These are phyloP conservation scores for Furcasterigmium furcatum DNA, from an alignment of 2,329 filamentous ascomycete genomes.

Conservation along the genomic window DNA sequence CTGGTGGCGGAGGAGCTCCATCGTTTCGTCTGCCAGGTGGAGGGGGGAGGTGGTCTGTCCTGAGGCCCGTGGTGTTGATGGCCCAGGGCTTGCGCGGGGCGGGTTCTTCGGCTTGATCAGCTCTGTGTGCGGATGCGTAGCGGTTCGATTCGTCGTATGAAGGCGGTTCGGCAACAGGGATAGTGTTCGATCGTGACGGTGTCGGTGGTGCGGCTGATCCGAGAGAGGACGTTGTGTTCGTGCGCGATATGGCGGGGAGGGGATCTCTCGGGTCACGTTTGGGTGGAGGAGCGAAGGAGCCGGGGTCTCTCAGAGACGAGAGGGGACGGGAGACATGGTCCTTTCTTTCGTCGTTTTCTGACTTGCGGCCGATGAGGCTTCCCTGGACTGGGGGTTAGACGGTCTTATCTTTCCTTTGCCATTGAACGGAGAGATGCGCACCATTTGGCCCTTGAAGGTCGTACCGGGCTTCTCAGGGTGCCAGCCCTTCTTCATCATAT, in stretches of 20 bases:
- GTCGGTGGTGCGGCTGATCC: constrained; percentile 18
- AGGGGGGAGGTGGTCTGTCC: constrained; percentile 65
- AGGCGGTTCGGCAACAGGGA: constrained; percentile 5
- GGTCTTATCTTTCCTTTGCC: not conserved
- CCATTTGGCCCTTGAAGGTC: constrained; percentile 40
- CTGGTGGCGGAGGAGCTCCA: constrained; percentile 25
- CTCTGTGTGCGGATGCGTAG: not conserved
- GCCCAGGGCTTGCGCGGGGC: constrained; percentile 63
- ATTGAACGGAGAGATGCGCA: constrained; percentile 24
- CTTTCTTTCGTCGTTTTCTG: constrained; percentile 21
- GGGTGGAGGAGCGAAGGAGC: constrained; percentile 77
- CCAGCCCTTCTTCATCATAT: constrained; percentile 49
- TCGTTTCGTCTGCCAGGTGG: constrained; percentile 59
- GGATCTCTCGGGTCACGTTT: constrained; percentile 42
- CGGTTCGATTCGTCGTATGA: constrained; percentile 12
- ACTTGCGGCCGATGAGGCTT: constrained; percentile 39
- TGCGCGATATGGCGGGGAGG: constrained; percentile 16
- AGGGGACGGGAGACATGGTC: constrained; percentile 56
- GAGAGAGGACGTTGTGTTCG: constrained; percentile 32
- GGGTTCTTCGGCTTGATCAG: constrained; percentile 21
- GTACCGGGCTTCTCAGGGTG: constrained; percentile 43
- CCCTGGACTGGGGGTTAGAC: constrained; percentile 32
- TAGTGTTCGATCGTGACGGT: constrained; percentile 4
- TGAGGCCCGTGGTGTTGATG: constrained; percentile 67
- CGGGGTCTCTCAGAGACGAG: constrained; percentile 69